These are phyloP conservation scores for Hypsizygus marmoreus DNA, from an alignment of 768 basidiomycete genomes.

Conservation along the genomic window DNA sequence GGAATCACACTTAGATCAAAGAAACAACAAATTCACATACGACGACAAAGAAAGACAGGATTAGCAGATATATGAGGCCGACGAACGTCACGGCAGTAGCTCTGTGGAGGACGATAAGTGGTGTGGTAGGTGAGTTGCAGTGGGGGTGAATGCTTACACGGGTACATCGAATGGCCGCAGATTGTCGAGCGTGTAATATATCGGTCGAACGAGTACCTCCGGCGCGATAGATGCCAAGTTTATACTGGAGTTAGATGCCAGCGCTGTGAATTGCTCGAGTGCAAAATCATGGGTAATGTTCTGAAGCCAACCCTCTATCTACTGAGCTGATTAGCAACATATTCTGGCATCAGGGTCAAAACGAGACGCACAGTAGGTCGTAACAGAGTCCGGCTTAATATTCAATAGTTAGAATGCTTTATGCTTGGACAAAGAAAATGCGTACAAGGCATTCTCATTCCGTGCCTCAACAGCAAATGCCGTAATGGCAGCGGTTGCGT, in stretches of 20 bases:
- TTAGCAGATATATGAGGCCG: constrained; percentile 37
- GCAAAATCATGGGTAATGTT: constrained; percentile 29
- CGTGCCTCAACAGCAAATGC: constrained; percentile 39
- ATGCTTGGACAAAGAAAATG: no score
- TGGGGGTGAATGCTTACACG: constrained; percentile 31
- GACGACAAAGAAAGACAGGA: constrained; percentile 29
- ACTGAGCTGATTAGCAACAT: background rate
- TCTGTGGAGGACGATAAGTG: constrained; percentile 16
- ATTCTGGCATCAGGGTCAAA: background rate
- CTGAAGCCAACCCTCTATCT: constrained; percentile 4
- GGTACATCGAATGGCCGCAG: constrained; percentile 50
- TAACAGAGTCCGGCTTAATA: constrained; percentile 16
- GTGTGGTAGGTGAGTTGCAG: background rate
- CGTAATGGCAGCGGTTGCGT: constrained; percentile 39
- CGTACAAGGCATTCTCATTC: constrained; percentile 50
- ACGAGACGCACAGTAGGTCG: constrained; percentile 14
- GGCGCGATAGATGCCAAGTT: constrained; percentile 38
- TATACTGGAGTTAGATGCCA: constrained; percentile 3
- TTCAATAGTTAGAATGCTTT: background rate
- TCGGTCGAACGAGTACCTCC: constrained; percentile 36
- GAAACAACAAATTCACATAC: constrained; percentile 9
- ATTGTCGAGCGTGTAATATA: constrained; percentile 40
- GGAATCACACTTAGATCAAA: background rate
- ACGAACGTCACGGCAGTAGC: constrained; percentile 40
- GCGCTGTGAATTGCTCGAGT: background rate